Evolutionary conservation across 1,284 basidiomycete genomes (phyloP), one percentile per base, ranked within the genome.

Genomic region (Moesziomyces parantarcticus): DNA sequence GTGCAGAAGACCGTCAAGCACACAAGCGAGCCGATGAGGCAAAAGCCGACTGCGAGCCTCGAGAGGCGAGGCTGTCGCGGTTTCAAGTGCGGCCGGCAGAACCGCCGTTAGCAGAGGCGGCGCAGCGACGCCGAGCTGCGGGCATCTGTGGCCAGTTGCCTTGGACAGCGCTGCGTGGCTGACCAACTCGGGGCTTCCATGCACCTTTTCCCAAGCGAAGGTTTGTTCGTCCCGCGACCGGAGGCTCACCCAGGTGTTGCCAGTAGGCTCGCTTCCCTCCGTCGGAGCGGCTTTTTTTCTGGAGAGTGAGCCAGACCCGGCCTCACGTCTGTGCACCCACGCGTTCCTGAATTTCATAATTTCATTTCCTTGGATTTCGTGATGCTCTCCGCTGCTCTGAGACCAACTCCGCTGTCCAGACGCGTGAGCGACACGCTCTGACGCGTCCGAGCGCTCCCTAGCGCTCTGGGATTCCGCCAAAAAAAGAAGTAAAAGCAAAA

Each of bases 151-250:
- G 16, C 36, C 36, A 39, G 36, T 32, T 6, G 36, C 36, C 36
- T 39, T 39, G 14, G 36, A 39, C 36, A 39, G 36, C 36, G 4
- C 36, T 6, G 16, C 6, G 36, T 39, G 36, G 36, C 36, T 39
- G 14, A 18, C 36, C 14, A 39, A 18, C 16, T 39, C 16, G 14
- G 36, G 11, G 36, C 36, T 39, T 39, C 36, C 36, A 39, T 18
- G 36, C 36, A 39, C 36, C 36, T 39, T 39, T 32, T 39, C 36
- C 36, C 36, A 39, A 39, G 36, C 36, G 36, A 39, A 39, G 36
- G 36, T 39, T 39, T 39, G 36, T 39, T 39, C 36, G 16, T 39
- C 36, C 36, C 36, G 36, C 36, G 11, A 18, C 16, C 36, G 6
- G 36, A 16, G 36, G 36, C 16, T 11, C 16, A 18, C 29, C 36